Conservation (phyloP, 78 protist genomes). For the Dictyostelium capitatum region DNA sequence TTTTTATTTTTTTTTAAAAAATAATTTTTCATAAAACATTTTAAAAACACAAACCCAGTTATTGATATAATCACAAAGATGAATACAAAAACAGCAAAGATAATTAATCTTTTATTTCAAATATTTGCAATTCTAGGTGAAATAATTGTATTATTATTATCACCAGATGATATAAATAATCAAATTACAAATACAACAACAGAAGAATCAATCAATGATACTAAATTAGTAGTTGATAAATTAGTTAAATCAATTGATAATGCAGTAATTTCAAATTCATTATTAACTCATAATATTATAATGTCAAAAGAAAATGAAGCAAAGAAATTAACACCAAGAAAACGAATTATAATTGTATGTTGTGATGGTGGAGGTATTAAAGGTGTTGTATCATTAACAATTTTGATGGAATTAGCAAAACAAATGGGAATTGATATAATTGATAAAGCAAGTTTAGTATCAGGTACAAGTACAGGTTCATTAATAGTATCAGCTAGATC, state of each 20-base stretch:
- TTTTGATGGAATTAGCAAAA: conserved; percentile 1
- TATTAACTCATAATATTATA: neutral
- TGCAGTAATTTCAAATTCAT: neutral
- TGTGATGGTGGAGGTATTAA: conserved; percentile 71
- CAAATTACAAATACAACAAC: neutral
- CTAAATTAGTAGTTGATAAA: neutral
- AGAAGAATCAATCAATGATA: neutral
- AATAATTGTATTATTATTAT: neutral
- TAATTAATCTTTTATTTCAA: neutral
- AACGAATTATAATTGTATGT: neutral
- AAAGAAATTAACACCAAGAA: neutral
- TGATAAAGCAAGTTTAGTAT: conserved; percentile 6
- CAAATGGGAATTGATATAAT: neutral
- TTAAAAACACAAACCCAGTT: neutral
- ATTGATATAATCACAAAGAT: too few relatives aligned
- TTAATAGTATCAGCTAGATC: conserved; percentile 1
- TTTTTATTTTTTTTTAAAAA: neutral
- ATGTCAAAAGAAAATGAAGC: neutral
- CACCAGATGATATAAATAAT: neutral
- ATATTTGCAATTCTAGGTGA: conserved; percentile 19
- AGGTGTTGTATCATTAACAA: conserved; percentile 19
- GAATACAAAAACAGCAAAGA: neutral
- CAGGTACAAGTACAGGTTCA: conserved; percentile 47
- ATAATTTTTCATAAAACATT: neutral
- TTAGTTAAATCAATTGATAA: neutral